Base-by-base conservation (phyloP, 306 rosid genomes). In the Ziziphus jujuba region DNA sequence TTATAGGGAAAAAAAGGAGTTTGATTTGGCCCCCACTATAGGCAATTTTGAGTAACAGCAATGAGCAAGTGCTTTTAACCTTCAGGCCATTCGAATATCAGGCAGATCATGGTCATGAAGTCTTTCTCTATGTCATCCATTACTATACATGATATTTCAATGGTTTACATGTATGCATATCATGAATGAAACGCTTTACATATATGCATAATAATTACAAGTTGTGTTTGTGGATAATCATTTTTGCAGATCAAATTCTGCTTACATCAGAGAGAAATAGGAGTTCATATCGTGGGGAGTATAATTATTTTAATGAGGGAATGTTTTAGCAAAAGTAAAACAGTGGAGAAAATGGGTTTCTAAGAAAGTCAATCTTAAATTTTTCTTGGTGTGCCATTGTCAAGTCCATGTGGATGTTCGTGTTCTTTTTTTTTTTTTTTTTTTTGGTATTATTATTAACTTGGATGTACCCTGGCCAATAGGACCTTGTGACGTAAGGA, bases 191-290 rank as follows among this genome's bases (percentile, higher is more conserved):
- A n/a, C n/a, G n/a, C n/a, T n/a, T 44, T 65, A 44, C 72, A 58
- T 75, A 66, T 54, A 63, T 9, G 59, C 72, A 80, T 62, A 60
- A 73, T 70, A 51, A 72, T 56, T 67, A 82, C 77, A 78, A 76
- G 56, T 80, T 73, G 85, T 67, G 81, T 69, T 78, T 79, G 85
- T 83, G 90, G 96, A 87, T 87, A 82, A 86, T 84, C 81, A 78
- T 81, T 84, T 82, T 77, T 50, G 64, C 68, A 54, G 67, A 75
- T 69, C 81, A 65, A 72, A 81, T 77, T 77, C 63, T 75, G 91
- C 88, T 82, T 81, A 84, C 95, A 75, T 89, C 78, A 82, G 31
- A 73, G 63, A 47, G 75, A 60, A 60, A 59, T 20, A 59, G 48
- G 61, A 82, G 66, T 64, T 82, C 72, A 73, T 44, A 73, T 79